These are phyloP conservation scores for Pseudocercospora eumusae DNA, from an alignment of 2,329 filamentous ascomycete species.

Conservation along the genomic window DNA sequence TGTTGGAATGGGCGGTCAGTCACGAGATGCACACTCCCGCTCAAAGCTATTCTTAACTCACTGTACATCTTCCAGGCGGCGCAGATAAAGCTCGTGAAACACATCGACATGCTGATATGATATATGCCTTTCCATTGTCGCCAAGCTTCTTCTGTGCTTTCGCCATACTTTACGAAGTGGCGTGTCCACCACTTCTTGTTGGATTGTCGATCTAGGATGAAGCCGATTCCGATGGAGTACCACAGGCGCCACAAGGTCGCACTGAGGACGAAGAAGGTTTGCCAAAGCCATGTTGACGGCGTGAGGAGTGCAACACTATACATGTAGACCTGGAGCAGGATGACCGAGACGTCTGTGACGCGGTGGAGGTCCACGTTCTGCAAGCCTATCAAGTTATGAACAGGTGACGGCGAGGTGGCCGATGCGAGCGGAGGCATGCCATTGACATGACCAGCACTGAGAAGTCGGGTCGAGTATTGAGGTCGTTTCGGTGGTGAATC, in stretches of 20 bases:
- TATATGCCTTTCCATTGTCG: slow-evolving; percentile 97
- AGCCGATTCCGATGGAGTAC: slow-evolving; percentile 86
- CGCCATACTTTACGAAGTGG: slow-evolving; percentile 96
- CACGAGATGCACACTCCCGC: background rate
- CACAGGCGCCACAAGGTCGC: slow-evolving; percentile 83
- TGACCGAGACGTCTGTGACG: slow-evolving; percentile 76
- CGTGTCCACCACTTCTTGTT: slow-evolving; percentile 92
- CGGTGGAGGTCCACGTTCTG: slow-evolving; percentile 86
- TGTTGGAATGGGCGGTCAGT: slow-evolving; percentile 13
- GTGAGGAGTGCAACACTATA: slow-evolving; percentile 72
- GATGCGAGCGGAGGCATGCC: slow-evolving; percentile 45
- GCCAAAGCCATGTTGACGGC: slow-evolving; percentile 72
- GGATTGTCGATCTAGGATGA: slow-evolving; percentile 82
- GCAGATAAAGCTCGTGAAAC: slow-evolving; percentile 82
- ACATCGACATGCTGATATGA: slow-evolving; percentile 87
- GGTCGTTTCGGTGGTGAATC: slow-evolving; percentile 41
- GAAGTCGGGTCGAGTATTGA: slow-evolving; percentile 44
- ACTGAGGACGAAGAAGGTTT: slow-evolving; percentile 77
- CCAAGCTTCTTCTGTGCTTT: slow-evolving; percentile 89
- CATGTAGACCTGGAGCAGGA: slow-evolving; percentile 76
- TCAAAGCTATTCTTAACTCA: slow-evolving; percentile 16
- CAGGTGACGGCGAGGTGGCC: slow-evolving; percentile 61
- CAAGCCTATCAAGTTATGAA: slow-evolving; percentile 81
- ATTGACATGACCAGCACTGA: slow-evolving; percentile 44
- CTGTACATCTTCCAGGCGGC: slow-evolving; percentile 96